Base-by-base conservation (phyloP, 345 rosid species). In the Luvunga scandens region DNA sequence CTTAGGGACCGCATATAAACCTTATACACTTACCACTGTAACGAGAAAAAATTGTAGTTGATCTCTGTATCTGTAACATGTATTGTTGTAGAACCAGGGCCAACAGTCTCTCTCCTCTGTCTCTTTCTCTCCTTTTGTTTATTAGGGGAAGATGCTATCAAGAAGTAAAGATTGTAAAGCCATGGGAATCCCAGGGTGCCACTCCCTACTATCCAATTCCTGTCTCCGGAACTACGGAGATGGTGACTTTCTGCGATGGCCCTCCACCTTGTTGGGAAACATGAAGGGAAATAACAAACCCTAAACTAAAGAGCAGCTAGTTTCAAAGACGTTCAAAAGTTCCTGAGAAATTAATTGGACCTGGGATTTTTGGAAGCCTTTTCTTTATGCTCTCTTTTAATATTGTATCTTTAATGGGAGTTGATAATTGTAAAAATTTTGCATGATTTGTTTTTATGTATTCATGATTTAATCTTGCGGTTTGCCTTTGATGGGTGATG, bases 31-130 rank as follows among this genome's bases (percentile, higher is more conserved):
- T 48, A 21, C 12, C 53, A 24, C 10, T 19, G 12, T 30, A 18
- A 28, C 5, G 14, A 42, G 48, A 2, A 42, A 45, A 45, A 45
- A 45, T 5, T 3, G 4, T 45, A 45, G 50, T 45, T 18, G 28
- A 36, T 31, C 45, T 36, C 45, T 21, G 9, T 72, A 57, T 57
- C 64, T 33, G 13, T 57, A 9, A 48, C 30, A 14, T 72, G 75
- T 53, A 57, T 34, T 72, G 14, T 57, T 72, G 33, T 57, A 72
- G 63, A 71, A 61, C 39, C 45, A 73, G 25, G 39, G 66, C 25
- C 53, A 66, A 34, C 25, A 73, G 21, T 68, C 19, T 73, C 27
- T 73, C 33, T 33, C 22, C 16, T 16, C 34, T 62, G 21, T 62
- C 38, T 31, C 39, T 19, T 25, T 12, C 38, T 21, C 12, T 6